Base-by-base conservation (phyloP, 2,329 filamentous ascomycete genomes). In the Escovopsis sp. region DNA sequence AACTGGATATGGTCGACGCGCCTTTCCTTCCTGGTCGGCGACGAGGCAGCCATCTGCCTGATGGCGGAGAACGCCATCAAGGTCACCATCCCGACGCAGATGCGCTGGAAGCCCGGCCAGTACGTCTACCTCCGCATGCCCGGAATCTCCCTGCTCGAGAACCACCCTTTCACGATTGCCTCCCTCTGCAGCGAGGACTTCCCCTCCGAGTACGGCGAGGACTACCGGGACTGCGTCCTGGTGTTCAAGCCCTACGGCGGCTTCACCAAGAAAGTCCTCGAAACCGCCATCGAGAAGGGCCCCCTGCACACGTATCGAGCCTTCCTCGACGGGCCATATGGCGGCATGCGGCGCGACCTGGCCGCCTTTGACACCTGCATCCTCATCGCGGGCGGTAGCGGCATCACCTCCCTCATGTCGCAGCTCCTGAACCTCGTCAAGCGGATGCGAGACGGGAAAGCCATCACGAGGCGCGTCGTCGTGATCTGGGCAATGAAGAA, bases 71-170 rank as follows among this genome's bases (percentile, higher is more conserved):
- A 93, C 54, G 85, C 86, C n/a, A 81, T 96, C 64, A 95, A 95
- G 59, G 76, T 96, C 50, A 95, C 89, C 0, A 83, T 96, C 39
- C 87, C 89, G 1, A 95, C 89, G 0, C 85, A 89, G 59, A 84
- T 93, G 72, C 80, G 76, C 47, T 96, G 89, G 89, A 81, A 78
- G 55, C 87, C 89, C 1, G 91, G 89, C 5, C 91, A 96, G 60
- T 95, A 93, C 51, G 83, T 95, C 14, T 96, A 95, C 57, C 70
- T 96, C 15, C 79, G 89, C 40, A 94, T 96, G 81, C 89, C 89
- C 0, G 85, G 85, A 2, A 87, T 96, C 50, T 88, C 87, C 0
- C 60, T 93, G 2, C 79, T 95, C 44, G 85, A 94, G 50, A 95
- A 94, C 51, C 91, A 96, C 52, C 89, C 89, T 0, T 96, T 96